phyloP scores from a whole-genome alignment of 352 stramenopile species.

The Pythium chondricola region DNA sequence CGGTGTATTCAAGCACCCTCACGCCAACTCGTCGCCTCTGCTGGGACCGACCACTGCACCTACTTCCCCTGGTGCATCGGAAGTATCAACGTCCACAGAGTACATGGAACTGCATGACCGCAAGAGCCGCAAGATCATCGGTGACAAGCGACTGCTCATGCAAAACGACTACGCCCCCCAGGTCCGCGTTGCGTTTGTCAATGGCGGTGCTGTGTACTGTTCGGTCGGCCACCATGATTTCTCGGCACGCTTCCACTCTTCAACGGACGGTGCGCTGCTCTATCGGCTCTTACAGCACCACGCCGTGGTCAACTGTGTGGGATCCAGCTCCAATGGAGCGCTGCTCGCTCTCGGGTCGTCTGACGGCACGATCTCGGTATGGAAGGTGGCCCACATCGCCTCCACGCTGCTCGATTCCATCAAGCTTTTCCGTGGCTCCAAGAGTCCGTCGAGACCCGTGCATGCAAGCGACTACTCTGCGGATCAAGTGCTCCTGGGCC shows the following conservation, averaged over 20 bases:
- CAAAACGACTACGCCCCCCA: constrained; percentile 4
- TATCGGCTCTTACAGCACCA: constrained; percentile 72
- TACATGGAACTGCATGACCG: constrained; percentile 33
- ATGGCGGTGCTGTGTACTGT: constrained; percentile 47
- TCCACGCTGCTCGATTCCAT: constrained; percentile 69
- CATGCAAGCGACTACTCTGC: constrained; percentile 70
- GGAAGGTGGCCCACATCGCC: constrained; percentile 61
- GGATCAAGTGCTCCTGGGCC: constrained; percentile 69
- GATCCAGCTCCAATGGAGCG: constrained; percentile 33
- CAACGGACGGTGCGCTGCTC: constrained; percentile 56
- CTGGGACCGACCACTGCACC: neutral
- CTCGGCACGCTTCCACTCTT: constrained; percentile 69
- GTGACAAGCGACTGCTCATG: constrained; percentile 33
- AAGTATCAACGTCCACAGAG: constrained; percentile 5
- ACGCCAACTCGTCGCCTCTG: neutral
- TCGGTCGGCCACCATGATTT: constrained; percentile 71
- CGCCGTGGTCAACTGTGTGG: constrained; percentile 60
- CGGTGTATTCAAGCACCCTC: constrained; percentile 30
- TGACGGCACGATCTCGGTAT: constrained; percentile 76
- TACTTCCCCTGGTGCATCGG: neutral
- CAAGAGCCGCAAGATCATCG: constrained; percentile 53
- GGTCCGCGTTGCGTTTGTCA: constrained; percentile 40
- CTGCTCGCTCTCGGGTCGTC: constrained; percentile 49
- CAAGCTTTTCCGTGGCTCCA: constrained; percentile 65
- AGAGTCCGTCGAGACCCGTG: constrained; percentile 45